Evolutionary conservation across 371 early-diverging fungal genomes (phyloP).

Genomic region (Mortierella sp.): DNA sequence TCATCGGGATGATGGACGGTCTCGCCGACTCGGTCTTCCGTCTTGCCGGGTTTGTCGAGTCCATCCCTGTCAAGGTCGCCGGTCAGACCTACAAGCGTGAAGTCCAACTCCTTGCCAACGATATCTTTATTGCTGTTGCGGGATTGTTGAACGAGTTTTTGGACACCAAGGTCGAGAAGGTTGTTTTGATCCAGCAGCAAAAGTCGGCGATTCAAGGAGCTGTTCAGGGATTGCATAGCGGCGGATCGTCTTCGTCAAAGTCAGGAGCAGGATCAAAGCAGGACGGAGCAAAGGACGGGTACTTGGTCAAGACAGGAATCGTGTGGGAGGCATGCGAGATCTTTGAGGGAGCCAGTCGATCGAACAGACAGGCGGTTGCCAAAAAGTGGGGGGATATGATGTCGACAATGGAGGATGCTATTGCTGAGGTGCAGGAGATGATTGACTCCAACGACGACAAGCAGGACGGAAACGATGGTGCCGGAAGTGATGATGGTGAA

Average conservation of each 20-base stretch:
- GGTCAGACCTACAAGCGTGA: slow-evolving; percentile 53
- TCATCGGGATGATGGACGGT: slow-evolving; percentile 47
- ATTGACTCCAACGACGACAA: slow-evolving; percentile 51
- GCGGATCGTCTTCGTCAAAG: not conserved
- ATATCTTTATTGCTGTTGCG: slow-evolving; percentile 49
- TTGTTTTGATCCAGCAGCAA: slow-evolving; percentile 40
- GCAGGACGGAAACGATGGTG: slow-evolving; percentile 33
- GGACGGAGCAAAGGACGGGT: slow-evolving; percentile 30
- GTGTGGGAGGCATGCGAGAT: slow-evolving; percentile 54
- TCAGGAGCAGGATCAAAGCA: slow-evolving; percentile 8
- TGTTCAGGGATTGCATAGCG: slow-evolving; percentile 12
- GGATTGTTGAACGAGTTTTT: slow-evolving; percentile 52
- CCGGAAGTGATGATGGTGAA: slow-evolving; percentile 2
- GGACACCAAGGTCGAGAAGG: slow-evolving; percentile 32
- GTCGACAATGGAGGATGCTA: slow-evolving; percentile 54
- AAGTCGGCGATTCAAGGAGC: slow-evolving; percentile 5
- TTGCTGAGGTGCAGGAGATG: slow-evolving; percentile 54
- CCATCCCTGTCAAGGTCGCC: slow-evolving; percentile 49
- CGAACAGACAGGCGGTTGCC: slow-evolving; percentile 48
- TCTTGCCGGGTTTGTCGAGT: slow-evolving; percentile 52
- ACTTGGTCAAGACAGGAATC: slow-evolving; percentile 50
- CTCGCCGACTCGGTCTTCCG: slow-evolving; percentile 52
- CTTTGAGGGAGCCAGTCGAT: slow-evolving; percentile 48
- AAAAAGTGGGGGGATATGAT: slow-evolving; percentile 55
- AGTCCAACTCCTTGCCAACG: slow-evolving; percentile 41